Conservation (phyloP, 805 yeast species). For the Suhomyces vadensis region DNA sequence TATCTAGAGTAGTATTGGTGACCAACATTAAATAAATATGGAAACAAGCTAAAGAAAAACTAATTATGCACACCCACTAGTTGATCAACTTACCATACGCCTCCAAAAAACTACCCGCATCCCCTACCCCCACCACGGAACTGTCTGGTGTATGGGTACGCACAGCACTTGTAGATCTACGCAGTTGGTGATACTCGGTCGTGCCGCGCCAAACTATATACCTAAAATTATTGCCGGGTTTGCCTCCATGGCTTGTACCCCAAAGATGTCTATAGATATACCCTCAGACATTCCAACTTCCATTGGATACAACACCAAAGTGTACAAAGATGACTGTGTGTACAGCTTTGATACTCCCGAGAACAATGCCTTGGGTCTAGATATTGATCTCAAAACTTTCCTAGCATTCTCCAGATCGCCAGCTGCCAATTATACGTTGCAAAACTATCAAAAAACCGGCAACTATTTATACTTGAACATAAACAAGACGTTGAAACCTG, state of each 20-base stretch:
- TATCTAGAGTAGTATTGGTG: too few relatives aligned
- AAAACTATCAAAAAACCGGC: conserved; percentile 53
- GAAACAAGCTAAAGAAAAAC: too few relatives aligned
- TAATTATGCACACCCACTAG: too few relatives aligned
- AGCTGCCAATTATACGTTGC: conserved; percentile 49
- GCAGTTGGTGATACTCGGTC: too few relatives aligned
- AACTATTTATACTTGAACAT: conserved; percentile 65
- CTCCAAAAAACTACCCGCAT: too few relatives aligned
- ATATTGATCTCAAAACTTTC: conserved; percentile 73
- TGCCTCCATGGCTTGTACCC: too few relatives aligned
- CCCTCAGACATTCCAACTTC: conserved; percentile 18
- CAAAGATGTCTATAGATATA: conserved; percentile 12
- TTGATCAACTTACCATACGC: too few relatives aligned
- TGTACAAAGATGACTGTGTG: conserved; percentile 88
- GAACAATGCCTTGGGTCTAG: conserved; percentile 54
- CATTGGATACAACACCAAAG: conserved; percentile 29
- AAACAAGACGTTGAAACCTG: conserved; percentile 50
- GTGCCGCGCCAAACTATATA: neutral
- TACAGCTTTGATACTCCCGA: conserved; percentile 76
- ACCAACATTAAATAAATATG: too few relatives aligned
- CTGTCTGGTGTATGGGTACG: too few relatives aligned
- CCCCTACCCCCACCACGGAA: too few relatives aligned
- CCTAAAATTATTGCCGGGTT: neutral
- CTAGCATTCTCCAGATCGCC: conserved; percentile 61
- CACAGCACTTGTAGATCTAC: too few relatives aligned